Percentiles rank a stretch among this genome's conserved stretches.
Conservation (phyloP, 2,329 filamentous ascomycete species). For the Colletotrichum sp. region DNA sequence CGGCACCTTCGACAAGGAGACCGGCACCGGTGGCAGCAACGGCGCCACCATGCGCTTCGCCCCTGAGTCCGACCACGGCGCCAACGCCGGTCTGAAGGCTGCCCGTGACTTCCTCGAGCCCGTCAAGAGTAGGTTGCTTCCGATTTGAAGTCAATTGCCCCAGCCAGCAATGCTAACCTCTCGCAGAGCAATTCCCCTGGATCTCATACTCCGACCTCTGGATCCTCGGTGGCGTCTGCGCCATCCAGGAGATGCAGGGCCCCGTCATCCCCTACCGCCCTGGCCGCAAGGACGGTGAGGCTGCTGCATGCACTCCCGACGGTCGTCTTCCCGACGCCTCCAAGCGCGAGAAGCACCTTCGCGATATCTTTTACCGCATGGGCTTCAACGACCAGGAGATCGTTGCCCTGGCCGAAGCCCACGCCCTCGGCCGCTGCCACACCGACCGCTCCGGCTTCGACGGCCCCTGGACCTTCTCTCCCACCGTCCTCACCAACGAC, state of each 20-base stretch:
- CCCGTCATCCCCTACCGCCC: slow-evolving; percentile 88
- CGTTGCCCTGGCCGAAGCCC: slow-evolving; percentile 84
- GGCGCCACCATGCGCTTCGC: slow-evolving; percentile 96
- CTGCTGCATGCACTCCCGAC: slow-evolving; percentile 88
- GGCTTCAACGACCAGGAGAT: slow-evolving; percentile 98
- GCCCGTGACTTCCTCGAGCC: slow-evolving; percentile 94
- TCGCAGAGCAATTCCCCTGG: slow-evolving; percentile 82
- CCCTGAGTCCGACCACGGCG: slow-evolving; percentile 87
- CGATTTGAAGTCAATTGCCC: slow-evolving; percentile 3
- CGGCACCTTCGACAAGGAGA: slow-evolving; percentile 89
- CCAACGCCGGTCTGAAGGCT: slow-evolving; percentile 86
- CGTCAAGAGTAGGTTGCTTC: slow-evolving; percentile 69
- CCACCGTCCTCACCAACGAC: slow-evolving; percentile 92
- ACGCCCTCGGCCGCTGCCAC: slow-evolving; percentile 91
- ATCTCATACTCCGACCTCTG: slow-evolving; percentile 96
- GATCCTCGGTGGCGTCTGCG: slow-evolving; percentile 85
- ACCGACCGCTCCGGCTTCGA: slow-evolving; percentile 85
- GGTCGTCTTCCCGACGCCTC: slow-evolving; percentile 83
- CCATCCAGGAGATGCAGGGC: slow-evolving; percentile 95
- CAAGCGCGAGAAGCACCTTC: slow-evolving; percentile 81
- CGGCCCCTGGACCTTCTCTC: slow-evolving; percentile 92
- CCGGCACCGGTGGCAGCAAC: slow-evolving; percentile 90
- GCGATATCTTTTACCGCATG: slow-evolving; percentile 95
- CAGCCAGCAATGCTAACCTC: slow-evolving; percentile 12
- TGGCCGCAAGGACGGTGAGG: slow-evolving; percentile 80